phyloP scores from a whole-genome alignment of 2,329 filamentous ascomycete species.

The Verticillium nubilum region DNA sequence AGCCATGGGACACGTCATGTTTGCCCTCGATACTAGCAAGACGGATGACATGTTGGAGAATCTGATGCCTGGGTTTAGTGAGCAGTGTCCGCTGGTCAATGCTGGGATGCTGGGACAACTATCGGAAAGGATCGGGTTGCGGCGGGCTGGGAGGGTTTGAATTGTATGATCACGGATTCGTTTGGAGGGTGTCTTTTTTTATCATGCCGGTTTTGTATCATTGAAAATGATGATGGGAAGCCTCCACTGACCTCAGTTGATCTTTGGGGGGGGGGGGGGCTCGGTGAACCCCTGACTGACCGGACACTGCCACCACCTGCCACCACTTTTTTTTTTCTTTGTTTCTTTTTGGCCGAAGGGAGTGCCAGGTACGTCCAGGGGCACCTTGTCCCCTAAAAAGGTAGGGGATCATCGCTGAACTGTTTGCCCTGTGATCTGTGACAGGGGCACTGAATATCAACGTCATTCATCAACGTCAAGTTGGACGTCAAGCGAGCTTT shows the following conservation, averaged over 20 bases:
- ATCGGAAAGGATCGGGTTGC: background rate
- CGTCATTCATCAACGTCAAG: background rate
- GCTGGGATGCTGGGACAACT: slow-evolving; percentile 11
- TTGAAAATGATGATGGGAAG: no score
- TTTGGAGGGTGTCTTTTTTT: no score
- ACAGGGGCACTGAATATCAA: background rate
- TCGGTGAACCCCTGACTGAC: no score
- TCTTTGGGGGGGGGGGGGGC: no score
- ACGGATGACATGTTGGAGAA: slow-evolving; percentile 13
- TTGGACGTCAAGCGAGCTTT: background rate
- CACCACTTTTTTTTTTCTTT: no score
- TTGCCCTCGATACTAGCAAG: slow-evolving; percentile 14
- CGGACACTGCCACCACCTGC: no score
- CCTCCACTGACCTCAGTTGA: no score
- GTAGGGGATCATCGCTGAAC: background rate
- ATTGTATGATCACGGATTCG: background rate
- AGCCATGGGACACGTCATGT: slow-evolving; percentile 17
- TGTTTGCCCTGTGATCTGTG: background rate
- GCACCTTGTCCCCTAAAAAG: background rate
- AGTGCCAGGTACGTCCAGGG: background rate
- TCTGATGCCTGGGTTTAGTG: slow-evolving; percentile 11
- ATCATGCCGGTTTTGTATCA: no score
- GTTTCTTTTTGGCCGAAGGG: no score
- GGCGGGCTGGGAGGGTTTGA: background rate
- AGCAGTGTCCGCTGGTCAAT: slow-evolving; percentile 14